These are phyloP conservation scores for Epichloe uncinata DNA, from an alignment of 2,329 filamentous ascomycete genomes.

Conservation along the genomic window DNA sequence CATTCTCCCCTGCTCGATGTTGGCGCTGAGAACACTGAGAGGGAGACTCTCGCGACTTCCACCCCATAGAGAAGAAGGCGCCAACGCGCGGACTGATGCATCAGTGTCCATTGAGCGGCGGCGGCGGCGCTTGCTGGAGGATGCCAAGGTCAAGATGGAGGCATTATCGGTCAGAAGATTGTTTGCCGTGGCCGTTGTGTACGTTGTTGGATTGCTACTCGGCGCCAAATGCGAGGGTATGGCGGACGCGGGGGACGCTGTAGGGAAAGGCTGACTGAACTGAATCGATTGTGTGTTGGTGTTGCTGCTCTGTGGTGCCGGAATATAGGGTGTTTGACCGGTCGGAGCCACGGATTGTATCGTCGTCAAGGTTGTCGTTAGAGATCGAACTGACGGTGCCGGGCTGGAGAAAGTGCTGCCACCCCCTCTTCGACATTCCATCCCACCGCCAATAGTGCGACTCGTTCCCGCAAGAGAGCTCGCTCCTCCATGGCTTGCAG, in stretches of 20 bases:
- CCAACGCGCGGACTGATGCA: constrained; percentile 72
- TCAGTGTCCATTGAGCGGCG: constrained; percentile 75
- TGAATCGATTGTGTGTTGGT: constrained; percentile 39
- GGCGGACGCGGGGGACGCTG: constrained; percentile 52
- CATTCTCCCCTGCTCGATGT: constrained; percentile 38
- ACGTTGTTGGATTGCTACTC: constrained; percentile 50
- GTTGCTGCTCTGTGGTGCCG: constrained; percentile 13
- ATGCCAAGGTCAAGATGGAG: constrained; percentile 73
- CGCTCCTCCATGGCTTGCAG: constrained; percentile 54
- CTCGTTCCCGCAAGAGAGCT: constrained; percentile 60
- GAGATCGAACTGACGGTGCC: constrained; percentile 64
- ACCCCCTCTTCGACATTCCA: constrained; percentile 56
- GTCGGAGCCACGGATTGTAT: constrained; percentile 63
- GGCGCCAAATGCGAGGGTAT: constrained; percentile 58
- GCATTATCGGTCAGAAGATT: constrained; percentile 75
- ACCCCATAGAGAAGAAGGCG: constrained; percentile 69
- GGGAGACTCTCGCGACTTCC: constrained; percentile 70
- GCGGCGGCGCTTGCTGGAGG: constrained; percentile 64
- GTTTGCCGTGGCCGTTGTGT: constrained; percentile 66
- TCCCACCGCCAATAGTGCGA: constrained; percentile 51
- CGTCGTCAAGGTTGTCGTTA: constrained; percentile 74
- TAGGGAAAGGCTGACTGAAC: constrained; percentile 53
- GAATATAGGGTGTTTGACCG: constrained; percentile 21
- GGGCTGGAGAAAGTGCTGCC: constrained; percentile 73
- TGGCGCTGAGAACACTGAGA: constrained; percentile 63